phyloP scores from a whole-genome alignment of 805 yeast species.

The Candida taoyuanica region DNA sequence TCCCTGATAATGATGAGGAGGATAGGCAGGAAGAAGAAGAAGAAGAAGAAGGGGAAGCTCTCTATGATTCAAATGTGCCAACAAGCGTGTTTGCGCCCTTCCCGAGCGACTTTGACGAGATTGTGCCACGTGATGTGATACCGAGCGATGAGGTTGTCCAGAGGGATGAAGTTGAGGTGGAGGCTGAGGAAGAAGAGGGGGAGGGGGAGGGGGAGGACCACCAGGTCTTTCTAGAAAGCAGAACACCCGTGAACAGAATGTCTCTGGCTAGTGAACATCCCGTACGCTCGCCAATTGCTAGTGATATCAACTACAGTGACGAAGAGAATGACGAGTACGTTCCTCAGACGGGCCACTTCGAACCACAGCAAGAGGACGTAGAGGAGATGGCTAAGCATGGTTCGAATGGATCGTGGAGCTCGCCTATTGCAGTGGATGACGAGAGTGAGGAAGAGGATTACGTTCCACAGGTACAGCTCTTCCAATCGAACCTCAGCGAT shows the following conservation, averaged over 20 bases:
- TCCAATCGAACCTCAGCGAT: too few species aligned
- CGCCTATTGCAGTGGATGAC: too few species aligned
- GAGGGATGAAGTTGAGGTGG: too few species aligned
- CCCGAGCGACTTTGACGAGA: conserved; percentile 12
- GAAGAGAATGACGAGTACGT: conserved; percentile 10
- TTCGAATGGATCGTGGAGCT: too few species aligned
- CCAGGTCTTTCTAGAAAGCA: too few species aligned
- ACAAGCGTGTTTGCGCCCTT: conserved; percentile 15
- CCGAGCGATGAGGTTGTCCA: conserved; percentile 1
- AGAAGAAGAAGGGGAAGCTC: not conserved
- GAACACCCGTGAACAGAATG: not conserved
- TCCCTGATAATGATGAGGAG: conserved; percentile 1
- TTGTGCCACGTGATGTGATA: conserved; percentile 4
- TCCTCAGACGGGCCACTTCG: conserved; percentile 10
- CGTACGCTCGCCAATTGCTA: not conserved
- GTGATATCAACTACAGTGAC: conserved; percentile 6
- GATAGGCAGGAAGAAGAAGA: not conserved
- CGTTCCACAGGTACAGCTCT: not conserved
- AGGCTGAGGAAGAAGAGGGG: too few species aligned
- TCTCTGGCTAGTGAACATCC: not conserved
- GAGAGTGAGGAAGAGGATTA: not conserved
- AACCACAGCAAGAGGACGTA: conserved; percentile 1
- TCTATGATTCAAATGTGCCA: conserved; percentile 13
- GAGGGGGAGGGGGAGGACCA: too few species aligned
- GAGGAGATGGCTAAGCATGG: too few species aligned